Base-by-base conservation (phyloP, 768 basidiomycete species). In the Rhodotorula taiwanensis region DNA sequence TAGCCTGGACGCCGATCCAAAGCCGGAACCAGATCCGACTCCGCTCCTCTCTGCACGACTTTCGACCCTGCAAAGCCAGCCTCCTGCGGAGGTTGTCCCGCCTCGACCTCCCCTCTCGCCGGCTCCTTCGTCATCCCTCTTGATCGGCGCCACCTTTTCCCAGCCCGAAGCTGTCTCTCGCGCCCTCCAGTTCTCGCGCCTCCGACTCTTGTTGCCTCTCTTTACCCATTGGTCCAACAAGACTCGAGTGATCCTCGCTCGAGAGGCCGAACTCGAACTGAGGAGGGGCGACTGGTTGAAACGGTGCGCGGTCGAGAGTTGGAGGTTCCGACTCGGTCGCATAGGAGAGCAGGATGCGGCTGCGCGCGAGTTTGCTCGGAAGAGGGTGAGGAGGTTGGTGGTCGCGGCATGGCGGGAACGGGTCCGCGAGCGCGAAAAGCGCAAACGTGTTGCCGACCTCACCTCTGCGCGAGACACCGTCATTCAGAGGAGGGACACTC, bases 131-230 rank as follows among this genome's bases (percentile, higher is more conserved):
- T 42, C 52, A 28, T 27, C 34, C 28, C 47, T 42, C 36, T 31
- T 50, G 30, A 16, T 52, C 58, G 27, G 41, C 44, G 41, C 41
- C 31, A n/a, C 42, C 18, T 41, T 43, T 31, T 43, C 62, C 23
- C 44, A 49, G 15, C 62, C 51, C 43, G 52, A 61, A 61, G 36
- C 47, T 6, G 11, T 39, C 47, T 52, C 52, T 28, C n/a, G 44
- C 55, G 58, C 58, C 5, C 6, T 21, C 30, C 28, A 42, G 10
- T 64, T 64, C 34, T 23, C 18, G 0, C 58, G 58, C 21, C 42
- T 55, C 15, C 48, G 52, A 18, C 51, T 54, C 41, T 11, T 60
- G 30, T 39, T 11, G 18, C 30, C 23, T 36, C 45, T 14, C 56
- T 43, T 27, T 50, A 56, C 47, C 8, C 45, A 52, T 11, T 68